Evolutionary conservation across 2,329 filamentous ascomycete genomes (phyloP), one percentile per base, ranked within the genome.

Genomic region (Bipolaris sorokiniana): DNA sequence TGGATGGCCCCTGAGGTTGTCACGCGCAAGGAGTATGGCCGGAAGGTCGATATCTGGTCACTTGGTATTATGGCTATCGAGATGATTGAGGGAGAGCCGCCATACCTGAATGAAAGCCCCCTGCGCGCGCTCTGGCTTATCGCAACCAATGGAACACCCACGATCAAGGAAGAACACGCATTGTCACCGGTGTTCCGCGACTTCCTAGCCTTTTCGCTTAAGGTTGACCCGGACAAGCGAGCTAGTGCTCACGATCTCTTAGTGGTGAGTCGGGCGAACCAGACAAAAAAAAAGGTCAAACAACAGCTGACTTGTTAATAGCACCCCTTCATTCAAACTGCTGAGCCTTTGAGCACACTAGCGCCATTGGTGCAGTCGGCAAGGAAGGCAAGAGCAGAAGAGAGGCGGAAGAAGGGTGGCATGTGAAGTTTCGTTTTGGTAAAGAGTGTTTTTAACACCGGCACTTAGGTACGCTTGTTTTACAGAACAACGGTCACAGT

Each of bases 1-100:
- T 99, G 95, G 95, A 99, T 99, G 95, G 95, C 95, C 1, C 95
- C 95, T 3, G 95, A 99, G 78, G 94, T 99, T 20, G 95, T 99
- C 26, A 98, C 92, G 6, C 85, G 93, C 40, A 98, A 98, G 77
- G 95, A 98, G 79, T 99, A 99, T 78, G 95, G 95, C 65, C 90
- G 94, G 62, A 99, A 98, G 78, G 94, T 99, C 52, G 95, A 99
- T 73, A 97, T 99, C 67, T 99, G 95, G 95, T 96, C 91, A 57
- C 82, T 99, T 42, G 95, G 95, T 57, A 99, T 99, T 79, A 98
- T 99, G 95, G 92, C 95, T 7, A 98, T 99, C 71, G 95, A 99
- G 78, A 99, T 99, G 95, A 97, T 99, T 64, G 95, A 98, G 79
- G 95, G 94, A 75, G 95, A 98, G 77, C 95, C 95, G 11, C 95